Percentiles rank a stretch among this genome's conserved stretches.
Evolutionary conservation across 2,329 filamentous ascomycete genomes (phyloP).

Genomic region (Pseudogymnoascus sp.): DNA sequence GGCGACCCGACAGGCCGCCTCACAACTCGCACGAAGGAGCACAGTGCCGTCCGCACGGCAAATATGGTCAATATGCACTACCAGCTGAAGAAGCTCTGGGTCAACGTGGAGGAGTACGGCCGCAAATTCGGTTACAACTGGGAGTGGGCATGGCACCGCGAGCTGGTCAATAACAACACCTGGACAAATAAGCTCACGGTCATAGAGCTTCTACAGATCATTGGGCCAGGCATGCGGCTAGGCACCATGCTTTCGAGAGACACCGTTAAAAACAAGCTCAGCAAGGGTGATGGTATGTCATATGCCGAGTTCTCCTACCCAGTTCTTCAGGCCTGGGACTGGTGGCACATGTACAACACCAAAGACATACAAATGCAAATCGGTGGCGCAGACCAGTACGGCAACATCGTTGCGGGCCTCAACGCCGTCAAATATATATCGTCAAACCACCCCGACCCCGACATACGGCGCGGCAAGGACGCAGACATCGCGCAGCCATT

Average conservation of each 20-base stretch:
- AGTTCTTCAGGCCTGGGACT: conserved; percentile 91
- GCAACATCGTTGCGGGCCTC: conserved; percentile 87
- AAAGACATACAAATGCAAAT: conserved; percentile 73
- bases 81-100: conserved; percentile 65
- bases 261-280: conserved; percentile 76
- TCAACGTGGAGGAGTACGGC: conserved; percentile 59
- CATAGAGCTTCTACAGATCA: conserved; percentile 62
- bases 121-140: conserved; percentile 56
- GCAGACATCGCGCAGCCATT: conserved; percentile 45
- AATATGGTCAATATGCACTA: conserved; percentile 61
- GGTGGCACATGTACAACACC: conserved; percentile 73
- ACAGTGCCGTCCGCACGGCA: conserved; percentile 43
- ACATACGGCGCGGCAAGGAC: conserved; percentile 35
- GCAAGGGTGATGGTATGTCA: conserved; percentile 85
- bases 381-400: conserved; percentile 90
- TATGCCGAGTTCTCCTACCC: conserved; percentile 91
- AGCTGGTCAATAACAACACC: conserved; percentile 68
- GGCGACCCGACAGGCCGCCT: conserved; percentile 70
- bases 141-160: conserved; percentile 58
- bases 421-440: conserved; percentile 73
- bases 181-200: conserved; percentile 71
- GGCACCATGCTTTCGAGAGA: conserved; percentile 84
- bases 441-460: conserved; percentile 42
- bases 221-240: conserved; percentile 67
- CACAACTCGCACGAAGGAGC: conserved; percentile 47